phyloP scores from a whole-genome alignment of 768 basidiomycete species.

The Pleurotus giganteus region DNA sequence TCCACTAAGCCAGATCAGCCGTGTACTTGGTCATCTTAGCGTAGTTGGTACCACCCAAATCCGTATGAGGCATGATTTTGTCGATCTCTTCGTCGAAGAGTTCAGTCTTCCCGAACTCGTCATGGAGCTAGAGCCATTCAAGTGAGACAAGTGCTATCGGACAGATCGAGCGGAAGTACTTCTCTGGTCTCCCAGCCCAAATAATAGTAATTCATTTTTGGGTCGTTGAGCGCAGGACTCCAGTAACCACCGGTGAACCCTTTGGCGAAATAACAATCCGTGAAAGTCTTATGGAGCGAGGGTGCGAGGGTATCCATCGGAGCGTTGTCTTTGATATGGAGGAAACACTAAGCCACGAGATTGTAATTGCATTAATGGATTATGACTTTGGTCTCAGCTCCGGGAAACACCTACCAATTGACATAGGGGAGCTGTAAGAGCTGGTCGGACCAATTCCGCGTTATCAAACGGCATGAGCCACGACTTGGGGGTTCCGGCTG shows the following conservation, averaged over 20 bases:
- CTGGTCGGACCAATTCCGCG: constrained; percentile 15
- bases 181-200: constrained; percentile 20
- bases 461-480: constrained; percentile 16
- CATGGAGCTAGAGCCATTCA: constrained; percentile 14
- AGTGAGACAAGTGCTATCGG: background rate
- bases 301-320: constrained; percentile 7
- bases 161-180: constrained; percentile 9
- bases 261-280: constrained; percentile 19
- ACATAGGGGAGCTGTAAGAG: constrained; percentile 19
- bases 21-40: constrained; percentile 13
- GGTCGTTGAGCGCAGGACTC: constrained; percentile 19
- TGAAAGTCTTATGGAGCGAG: constrained; percentile 21
- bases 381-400: background rate
- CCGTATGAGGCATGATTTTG: constrained; percentile 18
- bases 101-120: constrained; percentile 14
- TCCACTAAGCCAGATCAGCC: background rate
- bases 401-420: constrained; percentile 16
- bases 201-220: constrained; percentile 17
- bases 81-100: constrained; percentile 19
- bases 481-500: constrained; percentile 10
- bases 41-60: constrained; percentile 11
- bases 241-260: constrained; percentile 21
- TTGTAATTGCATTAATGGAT: background rate
- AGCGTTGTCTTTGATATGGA: constrained; percentile 14
- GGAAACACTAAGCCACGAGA: constrained; percentile 4